These are phyloP conservation scores for Globisporangium barbulae DNA, from an alignment of 352 stramenopile genomes.

Conservation along the genomic window DNA sequence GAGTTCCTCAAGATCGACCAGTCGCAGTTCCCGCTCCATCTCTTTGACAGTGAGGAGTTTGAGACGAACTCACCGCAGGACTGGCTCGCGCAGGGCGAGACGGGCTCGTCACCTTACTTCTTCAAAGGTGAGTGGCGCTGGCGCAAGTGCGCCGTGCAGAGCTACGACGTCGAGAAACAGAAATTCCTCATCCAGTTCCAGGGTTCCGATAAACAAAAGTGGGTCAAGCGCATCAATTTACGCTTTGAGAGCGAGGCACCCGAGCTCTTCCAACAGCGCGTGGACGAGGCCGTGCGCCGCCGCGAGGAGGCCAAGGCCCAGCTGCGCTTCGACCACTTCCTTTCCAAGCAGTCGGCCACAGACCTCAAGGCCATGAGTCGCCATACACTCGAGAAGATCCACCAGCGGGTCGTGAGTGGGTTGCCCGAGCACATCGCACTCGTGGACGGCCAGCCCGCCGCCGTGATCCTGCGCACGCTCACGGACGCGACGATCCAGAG, in stretches of 20 bases:
- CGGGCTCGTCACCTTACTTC: conserved; percentile 76
- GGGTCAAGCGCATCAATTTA: conserved; percentile 89
- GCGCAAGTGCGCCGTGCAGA: conserved; percentile 58
- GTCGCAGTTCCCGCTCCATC: conserved; percentile 88
- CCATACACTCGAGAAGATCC: conserved; percentile 75
- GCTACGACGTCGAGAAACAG: conserved; percentile 54
- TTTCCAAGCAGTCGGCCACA: conserved; percentile 69
- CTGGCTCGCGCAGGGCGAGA: conserved; percentile 57
- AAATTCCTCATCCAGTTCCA: conserved; percentile 88
- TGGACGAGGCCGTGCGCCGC: conserved; percentile 55
- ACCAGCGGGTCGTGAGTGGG: conserved; percentile 81
- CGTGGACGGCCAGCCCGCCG: conserved; percentile 55
- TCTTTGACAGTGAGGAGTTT: conserved; percentile 89
- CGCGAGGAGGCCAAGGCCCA: conserved; percentile 82
- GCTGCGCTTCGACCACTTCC: conserved; percentile 90
- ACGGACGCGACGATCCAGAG: conserved; percentile 88
- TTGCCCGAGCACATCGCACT: conserved; percentile 59
- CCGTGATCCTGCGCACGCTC: conserved; percentile 67
- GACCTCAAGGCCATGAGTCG: conserved; percentile 79
- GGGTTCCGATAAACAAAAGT: conserved; percentile 82
- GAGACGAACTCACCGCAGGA: conserved; percentile 67
- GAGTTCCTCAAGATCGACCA: conserved; percentile 88
- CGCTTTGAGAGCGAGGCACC: conserved; percentile 84
- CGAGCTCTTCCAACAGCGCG: conserved; percentile 66
- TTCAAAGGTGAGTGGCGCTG: conserved; percentile 85